A percentile compares a stretch with the other conserved stretches of the same genome.
These are phyloP conservation scores for Akanthomyces lecanii DNA, from an alignment of 2,329 filamentous ascomycete species.

Conservation along the genomic window DNA sequence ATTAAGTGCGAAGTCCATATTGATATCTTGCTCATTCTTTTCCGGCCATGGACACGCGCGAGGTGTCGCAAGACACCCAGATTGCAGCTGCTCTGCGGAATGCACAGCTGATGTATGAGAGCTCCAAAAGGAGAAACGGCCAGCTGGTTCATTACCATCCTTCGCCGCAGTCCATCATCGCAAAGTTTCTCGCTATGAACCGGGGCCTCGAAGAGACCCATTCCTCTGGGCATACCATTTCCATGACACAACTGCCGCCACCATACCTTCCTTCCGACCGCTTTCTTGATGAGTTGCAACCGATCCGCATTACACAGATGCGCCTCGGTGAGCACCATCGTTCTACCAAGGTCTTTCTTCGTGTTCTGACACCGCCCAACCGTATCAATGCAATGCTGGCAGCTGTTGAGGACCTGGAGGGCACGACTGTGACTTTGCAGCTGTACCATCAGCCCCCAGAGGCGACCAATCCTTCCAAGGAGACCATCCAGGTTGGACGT, in stretches of 20 bases:
- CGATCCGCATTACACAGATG: neutral
- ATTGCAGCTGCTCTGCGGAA: neutral
- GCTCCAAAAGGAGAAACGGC: neutral
- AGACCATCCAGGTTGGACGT: constrained; percentile 31
- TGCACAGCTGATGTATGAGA: neutral
- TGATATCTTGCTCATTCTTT: neutral
- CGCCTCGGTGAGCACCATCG: constrained; percentile 12
- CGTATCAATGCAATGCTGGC: constrained; percentile 22
- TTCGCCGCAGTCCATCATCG: neutral
- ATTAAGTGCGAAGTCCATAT: neutral
- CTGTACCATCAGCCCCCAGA: constrained; percentile 41
- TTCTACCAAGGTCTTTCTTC: constrained; percentile 21
- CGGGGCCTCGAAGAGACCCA: neutral
- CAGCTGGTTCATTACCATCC: neutral
- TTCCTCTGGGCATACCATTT: neutral
- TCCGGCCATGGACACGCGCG: neutral
- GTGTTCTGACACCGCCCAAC: constrained; percentile 20
- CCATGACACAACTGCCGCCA: neutral
- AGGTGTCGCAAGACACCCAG: neutral
- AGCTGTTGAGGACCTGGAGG: constrained; percentile 38
- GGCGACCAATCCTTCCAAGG: constrained; percentile 27
- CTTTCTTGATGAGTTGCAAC: neutral
- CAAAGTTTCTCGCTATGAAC: neutral
- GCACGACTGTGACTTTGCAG: constrained; percentile 33
- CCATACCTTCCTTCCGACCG: neutral